Evolutionary conservation across 495 filamentous ascomycete genomes (phyloP).

Genomic region (Penicillium samsonianum): DNA sequence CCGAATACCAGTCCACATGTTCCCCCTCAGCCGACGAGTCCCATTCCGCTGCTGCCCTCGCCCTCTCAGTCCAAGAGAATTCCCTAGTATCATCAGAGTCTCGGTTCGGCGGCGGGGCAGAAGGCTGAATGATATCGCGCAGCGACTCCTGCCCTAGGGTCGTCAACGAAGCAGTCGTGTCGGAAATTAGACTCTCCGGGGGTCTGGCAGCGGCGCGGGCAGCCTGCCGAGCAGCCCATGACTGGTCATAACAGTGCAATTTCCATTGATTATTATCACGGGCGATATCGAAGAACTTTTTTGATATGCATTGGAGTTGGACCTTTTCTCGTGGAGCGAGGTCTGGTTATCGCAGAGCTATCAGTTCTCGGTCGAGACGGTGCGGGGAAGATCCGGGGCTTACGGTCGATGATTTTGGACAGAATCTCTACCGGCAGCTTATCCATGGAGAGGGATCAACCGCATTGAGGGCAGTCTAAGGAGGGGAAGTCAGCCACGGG

Average conservation of each 20-base stretch:
- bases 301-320: conserved; percentile 69
- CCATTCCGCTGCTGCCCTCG: conserved; percentile 71
- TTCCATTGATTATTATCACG: conserved; percentile 80
- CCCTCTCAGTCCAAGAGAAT: conserved; percentile 40
- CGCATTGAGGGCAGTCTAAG: conserved; percentile 39
- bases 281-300: conserved; percentile 63
- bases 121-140: conserved; percentile 42
- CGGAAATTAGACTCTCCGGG: conserved; percentile 31
- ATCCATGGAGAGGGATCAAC: conserved; percentile 49
- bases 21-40: conserved; percentile 69
- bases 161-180: conserved; percentile 35
- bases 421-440: conserved; percentile 75
- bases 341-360: conserved; percentile 45
- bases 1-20: conserved; percentile 76
- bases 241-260: conserved; percentile 69
- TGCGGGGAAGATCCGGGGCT: conserved; percentile 43
- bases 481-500: conserved; percentile 14
- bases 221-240: conserved; percentile 50
- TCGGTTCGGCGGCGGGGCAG: conserved; percentile 15
- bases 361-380: conserved; percentile 24
- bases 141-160: conserved; percentile 38
- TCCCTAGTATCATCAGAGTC: conserved; percentile 16
- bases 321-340: conserved; percentile 70
- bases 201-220: conserved; percentile 30
- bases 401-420: conserved; percentile 73